A percentile compares a stretch with the other conserved stretches of the same genome.
Evolutionary conservation across 345 rosid species (phyloP).

Genomic region (Eucalyptus shirleyi): DNA sequence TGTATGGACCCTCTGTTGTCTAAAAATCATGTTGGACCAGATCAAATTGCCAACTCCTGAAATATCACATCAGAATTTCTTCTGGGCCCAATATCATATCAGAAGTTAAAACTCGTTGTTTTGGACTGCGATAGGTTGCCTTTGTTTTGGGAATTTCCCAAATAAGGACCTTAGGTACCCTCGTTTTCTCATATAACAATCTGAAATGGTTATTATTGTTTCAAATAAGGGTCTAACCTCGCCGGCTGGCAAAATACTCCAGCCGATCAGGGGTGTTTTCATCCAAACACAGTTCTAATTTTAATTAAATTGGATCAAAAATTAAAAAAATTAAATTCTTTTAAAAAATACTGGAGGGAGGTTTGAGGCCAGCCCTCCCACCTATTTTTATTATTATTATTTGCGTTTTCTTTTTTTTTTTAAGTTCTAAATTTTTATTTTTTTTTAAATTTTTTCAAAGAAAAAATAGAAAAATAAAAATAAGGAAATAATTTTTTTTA

Average conservation of each 20-base stretch:
- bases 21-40: background rate
- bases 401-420: no score
- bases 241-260: fast-evolving
- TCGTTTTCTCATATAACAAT: fast-evolving
- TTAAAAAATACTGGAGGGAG: no score
- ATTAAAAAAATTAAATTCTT: no score
- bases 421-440: fast-evolving
- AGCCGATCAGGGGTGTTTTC: fast-evolving
- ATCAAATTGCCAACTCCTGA: background rate
- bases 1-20: background rate
- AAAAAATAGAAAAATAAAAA: no score
- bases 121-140: background rate
- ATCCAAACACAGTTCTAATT: no score
- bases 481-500: no score
- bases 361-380: no score
- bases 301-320: no score
- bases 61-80: background rate
- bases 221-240: no score
- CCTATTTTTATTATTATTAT: no score
- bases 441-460: no score
- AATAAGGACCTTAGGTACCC: fast-evolving
- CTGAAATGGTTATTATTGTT: no score
- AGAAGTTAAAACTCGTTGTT: background rate
- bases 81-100: background rate
- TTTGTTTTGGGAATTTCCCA: background rate